phyloP scores from a whole-genome alignment of 2,329 filamentous ascomycete species.

The Aureobasidium zeae region DNA sequence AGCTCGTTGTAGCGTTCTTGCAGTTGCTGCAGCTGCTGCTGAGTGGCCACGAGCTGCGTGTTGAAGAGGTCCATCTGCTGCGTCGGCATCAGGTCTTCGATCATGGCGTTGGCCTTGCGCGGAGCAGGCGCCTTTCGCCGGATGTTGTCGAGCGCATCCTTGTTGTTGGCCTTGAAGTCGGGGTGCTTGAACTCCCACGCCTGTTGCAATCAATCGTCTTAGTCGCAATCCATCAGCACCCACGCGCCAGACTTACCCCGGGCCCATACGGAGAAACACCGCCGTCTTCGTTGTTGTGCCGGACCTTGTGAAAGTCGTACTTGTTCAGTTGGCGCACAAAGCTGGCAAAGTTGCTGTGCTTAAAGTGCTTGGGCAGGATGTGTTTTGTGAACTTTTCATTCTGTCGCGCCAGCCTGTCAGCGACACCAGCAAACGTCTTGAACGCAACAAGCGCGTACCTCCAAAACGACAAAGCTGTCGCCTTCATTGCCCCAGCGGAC shows the following conservation, averaged over 20 bases:
- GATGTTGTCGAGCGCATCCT: slow-evolving; percentile 94
- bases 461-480: slow-evolving; percentile 92
- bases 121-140: slow-evolving; percentile 88
- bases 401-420: slow-evolving; percentile 42
- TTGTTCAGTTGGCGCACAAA: slow-evolving; percentile 95
- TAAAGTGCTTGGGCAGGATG: slow-evolving; percentile 96
- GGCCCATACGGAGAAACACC: slow-evolving; percentile 72
- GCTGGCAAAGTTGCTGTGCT: slow-evolving; percentile 96
- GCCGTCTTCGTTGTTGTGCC: slow-evolving; percentile 79
- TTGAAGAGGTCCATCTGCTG: slow-evolving; percentile 87
- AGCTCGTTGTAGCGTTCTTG: slow-evolving; percentile 80
- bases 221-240: too few relatives aligned
- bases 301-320: slow-evolving; percentile 97
- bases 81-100: slow-evolving; percentile 67
- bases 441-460: slow-evolving; percentile 51
- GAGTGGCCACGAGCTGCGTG: slow-evolving; percentile 78
- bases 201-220: too few relatives aligned
- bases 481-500: slow-evolving; percentile 93
- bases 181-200: slow-evolving; percentile 97
- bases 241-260: slow-evolving; percentile 55
- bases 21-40: slow-evolving; percentile 82
- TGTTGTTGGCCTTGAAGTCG: slow-evolving; percentile 90
- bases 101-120: slow-evolving; percentile 56
- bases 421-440: not conserved
- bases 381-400: slow-evolving; percentile 98